Base-by-base conservation (phyloP, 129 eudicot genomes). In the Rutidosis leptorrhynchoides region DNA sequence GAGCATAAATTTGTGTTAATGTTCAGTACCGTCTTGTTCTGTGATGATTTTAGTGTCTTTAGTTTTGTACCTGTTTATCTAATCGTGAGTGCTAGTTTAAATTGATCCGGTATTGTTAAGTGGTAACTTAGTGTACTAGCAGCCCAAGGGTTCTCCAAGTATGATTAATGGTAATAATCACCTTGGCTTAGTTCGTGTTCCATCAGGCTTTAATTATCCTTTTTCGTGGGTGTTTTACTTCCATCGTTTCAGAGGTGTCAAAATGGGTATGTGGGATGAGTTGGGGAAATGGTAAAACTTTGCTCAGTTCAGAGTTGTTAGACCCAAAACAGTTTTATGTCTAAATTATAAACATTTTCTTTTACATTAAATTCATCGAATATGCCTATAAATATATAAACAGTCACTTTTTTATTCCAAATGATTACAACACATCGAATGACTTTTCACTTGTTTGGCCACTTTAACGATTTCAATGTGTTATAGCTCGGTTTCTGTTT, bases 151-250 rank as follows among this genome's bases (percentile, higher is more conserved):
- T 27, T 35, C 52, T 4, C 37, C 23, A 56, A 73, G 58, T 61
- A 74, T 74, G 68, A 62, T 67, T 58, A 60, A 74, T 66, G 73
- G 68, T 67, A 75, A 59, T 75, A 75, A 75, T 67, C 51, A 24
- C 22, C 57, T 57, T 57, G 27, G 69, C 57, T 57, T 57, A 43
- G 69, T 71, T 71, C 20, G 16, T 68, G 46, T 59, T 58, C 43
- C 58, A 54, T 54, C 23, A 1, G 63, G 43, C 46, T 17, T 20
- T 27, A 40, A 65, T 42, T 23, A 19, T 51, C 7, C 7, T 12
- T 21, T 55, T 35, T 40, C 7, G 6, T 26, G 4, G 28, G 19
- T 51, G 6, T 67, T 51, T 52, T 30, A 8, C 7, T 32, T 51
- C 12, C 12, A 11, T 52, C 22, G 6, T 32, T 12, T 40, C n/a